phyloP scores from a whole-genome alignment of 768 basidiomycete genomes.

The Lactarius evosmus region DNA sequence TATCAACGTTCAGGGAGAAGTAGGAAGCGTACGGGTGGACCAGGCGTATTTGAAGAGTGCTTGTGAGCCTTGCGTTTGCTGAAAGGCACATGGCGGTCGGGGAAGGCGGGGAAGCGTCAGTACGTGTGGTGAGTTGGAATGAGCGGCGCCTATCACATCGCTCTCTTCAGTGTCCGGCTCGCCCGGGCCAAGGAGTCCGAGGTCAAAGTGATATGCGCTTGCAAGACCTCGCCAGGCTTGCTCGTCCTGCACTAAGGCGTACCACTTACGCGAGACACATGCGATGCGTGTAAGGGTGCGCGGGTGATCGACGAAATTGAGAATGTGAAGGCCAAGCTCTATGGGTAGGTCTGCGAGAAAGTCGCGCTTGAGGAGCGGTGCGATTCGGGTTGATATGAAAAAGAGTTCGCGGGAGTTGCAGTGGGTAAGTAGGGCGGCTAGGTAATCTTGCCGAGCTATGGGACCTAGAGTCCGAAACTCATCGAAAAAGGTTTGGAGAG shows the following conservation, averaged over 20 bases:
- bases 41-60: slow-evolving; percentile 26
- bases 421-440: slow-evolving; percentile 21
- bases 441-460: slow-evolving; percentile 14
- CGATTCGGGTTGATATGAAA: slow-evolving; percentile 24
- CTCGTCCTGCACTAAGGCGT: slow-evolving; percentile 26
- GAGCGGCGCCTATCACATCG: slow-evolving; percentile 3
- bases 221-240: slow-evolving; percentile 21
- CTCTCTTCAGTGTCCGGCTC: slow-evolving; percentile 13
- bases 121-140: slow-evolving; percentile 3
- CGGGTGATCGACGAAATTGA: slow-evolving; percentile 26
- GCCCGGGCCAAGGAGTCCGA: slow-evolving; percentile 13
- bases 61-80: slow-evolving; percentile 8
- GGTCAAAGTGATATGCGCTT: slow-evolving; percentile 19
- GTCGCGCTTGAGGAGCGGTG: slow-evolving; percentile 28
- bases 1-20: not conserved
- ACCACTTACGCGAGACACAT: slow-evolving; percentile 27
- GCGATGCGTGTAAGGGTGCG: slow-evolving; percentile 21
- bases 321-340: slow-evolving; percentile 27
- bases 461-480: slow-evolving; percentile 14
- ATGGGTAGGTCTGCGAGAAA: slow-evolving; percentile 26
- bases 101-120: slow-evolving; percentile 10
- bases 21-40: slow-evolving; percentile 20
- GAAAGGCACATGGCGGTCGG: not conserved
- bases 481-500: slow-evolving; percentile 5
- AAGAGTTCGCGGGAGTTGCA: slow-evolving; percentile 25